Base-by-base conservation (phyloP, 441 rosid species). In the Metrosideros polymorpha region DNA sequence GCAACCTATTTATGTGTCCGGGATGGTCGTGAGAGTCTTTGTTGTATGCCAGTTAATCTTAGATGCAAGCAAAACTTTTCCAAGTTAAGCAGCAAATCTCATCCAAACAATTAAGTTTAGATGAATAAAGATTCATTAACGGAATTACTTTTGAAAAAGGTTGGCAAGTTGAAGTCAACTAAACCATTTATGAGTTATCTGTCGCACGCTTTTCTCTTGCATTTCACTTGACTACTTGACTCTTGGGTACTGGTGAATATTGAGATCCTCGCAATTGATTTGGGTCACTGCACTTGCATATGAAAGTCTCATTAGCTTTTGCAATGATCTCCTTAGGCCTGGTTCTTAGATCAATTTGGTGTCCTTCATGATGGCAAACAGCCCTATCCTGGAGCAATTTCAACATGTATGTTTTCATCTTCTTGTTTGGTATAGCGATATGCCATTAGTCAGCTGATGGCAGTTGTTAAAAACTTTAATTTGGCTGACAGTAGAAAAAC, bases 261-360 rank as follows among this genome's bases (percentile, higher is more conserved):
- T 45, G 56, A 5, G 84, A 24, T 49, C 39, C 53, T 82, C 7
- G 10, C 55, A 10, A 30, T 2, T 43, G 57, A 71, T 49, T 82
- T 71, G 27, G 56, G 30, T 84, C 55, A n/a, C 35, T 25, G 30
- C 25, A 12, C 45, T 39, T 82, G 27, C 39, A 29, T 50, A 86
- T 56, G 29, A 52, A 71, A 29, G 15, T 82, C 84, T 82, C 55
- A 29, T 75, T 85, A 51, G 39, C 84, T 51, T 39, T 83, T 82
- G 50, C n/a, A 83, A 32, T 66, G 86, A 86, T 54, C 10, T 66
- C 83, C 17, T 45, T 92, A 97, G 99, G 98, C 95, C 47, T 97
- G 99, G 99, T 91, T 97, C 75, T 91, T 96, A 87, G 99, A 96
- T 93, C 99, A 97, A 85, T 97, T 93, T 85, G 99, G 99, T 86